Percentiles rank a stretch among this genome's conserved stretches.
These are phyloP conservation scores for Zizania palustris DNA, from an alignment of 202 grass and related monocot genomes.

Conservation along the genomic window DNA sequence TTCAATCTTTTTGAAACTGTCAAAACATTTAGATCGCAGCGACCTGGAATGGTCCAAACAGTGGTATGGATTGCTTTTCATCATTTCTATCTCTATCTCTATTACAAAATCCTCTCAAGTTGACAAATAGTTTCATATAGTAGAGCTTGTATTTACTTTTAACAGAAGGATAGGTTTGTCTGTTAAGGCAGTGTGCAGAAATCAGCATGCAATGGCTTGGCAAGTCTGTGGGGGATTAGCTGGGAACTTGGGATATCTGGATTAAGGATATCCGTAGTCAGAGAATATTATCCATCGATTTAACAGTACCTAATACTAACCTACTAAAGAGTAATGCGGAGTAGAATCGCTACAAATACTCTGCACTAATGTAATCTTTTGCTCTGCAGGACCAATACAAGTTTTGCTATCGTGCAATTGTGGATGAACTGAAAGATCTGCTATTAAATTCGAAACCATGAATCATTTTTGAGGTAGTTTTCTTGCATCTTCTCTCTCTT, in stretches of 20 bases:
- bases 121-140: constrained; percentile 12
- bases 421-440: constrained; percentile 68
- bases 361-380: constrained; percentile 3
- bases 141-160: background rate
- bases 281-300: background rate
- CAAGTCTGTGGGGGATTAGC: background rate
- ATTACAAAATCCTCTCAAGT: background rate
- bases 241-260: background rate
- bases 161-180: background rate
- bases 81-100: background rate
- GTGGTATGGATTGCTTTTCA: constrained; percentile 46
- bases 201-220: background rate
- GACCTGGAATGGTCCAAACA: constrained; percentile 89
- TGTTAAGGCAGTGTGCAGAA: background rate
- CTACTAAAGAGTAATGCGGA: background rate
- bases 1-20: constrained; percentile 65
- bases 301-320: background rate
- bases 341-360: background rate
- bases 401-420: constrained; percentile 69
- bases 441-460: constrained; percentile 36
- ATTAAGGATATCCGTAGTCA: background rate
- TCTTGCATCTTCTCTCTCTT: background rate
- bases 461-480: constrained; percentile 19
- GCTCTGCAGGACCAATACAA: constrained; percentile 77
- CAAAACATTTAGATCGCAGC: constrained; percentile 63